Evolutionary conservation across 495 filamentous ascomycete genomes (phyloP).

Genomic region (Xeromyces bisporus): DNA sequence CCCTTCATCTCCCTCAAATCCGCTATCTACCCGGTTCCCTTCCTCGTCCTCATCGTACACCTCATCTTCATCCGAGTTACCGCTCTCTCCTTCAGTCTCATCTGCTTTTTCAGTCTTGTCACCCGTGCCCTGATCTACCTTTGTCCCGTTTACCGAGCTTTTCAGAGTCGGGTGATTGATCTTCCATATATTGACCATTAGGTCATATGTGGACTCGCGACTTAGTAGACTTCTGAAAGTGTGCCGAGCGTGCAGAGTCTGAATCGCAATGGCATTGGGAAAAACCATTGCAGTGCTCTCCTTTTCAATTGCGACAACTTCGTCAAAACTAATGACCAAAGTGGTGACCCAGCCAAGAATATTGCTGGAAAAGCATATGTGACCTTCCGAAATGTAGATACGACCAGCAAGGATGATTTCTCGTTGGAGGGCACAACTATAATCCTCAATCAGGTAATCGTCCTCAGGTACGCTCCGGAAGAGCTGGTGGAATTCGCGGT

Average conservation of each 20-base stretch:
- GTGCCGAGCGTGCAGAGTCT: constrained; percentile 86
- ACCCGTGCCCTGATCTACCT: constrained; percentile 58
- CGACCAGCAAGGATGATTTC: constrained; percentile 92
- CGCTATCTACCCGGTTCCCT: constrained; percentile 37
- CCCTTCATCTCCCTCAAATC: constrained; percentile 41
- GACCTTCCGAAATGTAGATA: constrained; percentile 90
- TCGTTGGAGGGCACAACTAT: constrained; percentile 86
- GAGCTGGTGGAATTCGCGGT: constrained; percentile 81
- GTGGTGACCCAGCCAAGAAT: constrained; percentile 97
- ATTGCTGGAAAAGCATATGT: constrained; percentile 97
- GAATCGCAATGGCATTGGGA: constrained; percentile 93
- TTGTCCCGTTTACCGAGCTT: constrained; percentile 74
- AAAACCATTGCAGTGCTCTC: constrained; percentile 91
- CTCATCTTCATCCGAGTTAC: constrained; percentile 48
- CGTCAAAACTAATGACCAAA: constrained; percentile 92
- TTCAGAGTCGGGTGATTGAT: constrained; percentile 81
- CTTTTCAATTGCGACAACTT: constrained; percentile 92
- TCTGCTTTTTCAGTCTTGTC: constrained; percentile 84
- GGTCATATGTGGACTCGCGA: constrained; percentile 88
- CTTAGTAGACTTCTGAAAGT: constrained; percentile 90
- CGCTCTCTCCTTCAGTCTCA: constrained; percentile 37
- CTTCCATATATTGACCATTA: constrained; percentile 97
- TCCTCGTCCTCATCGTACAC: constrained; percentile 64
- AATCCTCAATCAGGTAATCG: constrained; percentile 96
- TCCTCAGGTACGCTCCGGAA: constrained; percentile 97